Percentiles rank a stretch among this genome's conserved stretches.
phyloP scores from a whole-genome alignment of 1,139 yeast genomes.

The Barnettozyma hawaiiensis region DNA sequence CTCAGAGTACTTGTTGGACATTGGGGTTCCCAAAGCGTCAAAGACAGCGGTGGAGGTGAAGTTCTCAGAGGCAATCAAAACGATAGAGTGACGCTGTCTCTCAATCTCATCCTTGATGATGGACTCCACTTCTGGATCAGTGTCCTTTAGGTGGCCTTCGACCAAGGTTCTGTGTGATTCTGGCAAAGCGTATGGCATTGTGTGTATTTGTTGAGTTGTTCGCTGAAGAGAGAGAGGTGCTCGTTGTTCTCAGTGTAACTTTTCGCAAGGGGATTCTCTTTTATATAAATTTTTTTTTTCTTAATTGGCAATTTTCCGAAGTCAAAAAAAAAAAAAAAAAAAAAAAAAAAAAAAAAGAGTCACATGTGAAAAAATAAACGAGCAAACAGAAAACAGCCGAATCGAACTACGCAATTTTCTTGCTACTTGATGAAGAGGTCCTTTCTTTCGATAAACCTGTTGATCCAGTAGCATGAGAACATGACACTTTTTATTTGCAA shows the following conservation, averaged over 20 bases:
- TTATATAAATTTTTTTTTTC: slow-evolving; percentile 1
- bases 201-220: slow-evolving; percentile 1
- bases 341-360: neutral
- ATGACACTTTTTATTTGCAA: too few relatives aligned
- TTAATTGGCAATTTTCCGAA: slow-evolving; percentile 3
- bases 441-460: too few relatives aligned
- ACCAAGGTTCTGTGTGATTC: slow-evolving; percentile 61
- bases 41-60: slow-evolving; percentile 95
- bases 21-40: slow-evolving; percentile 95
- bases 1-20: slow-evolving; percentile 87
- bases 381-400: too few relatives aligned
- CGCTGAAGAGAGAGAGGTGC: neutral
- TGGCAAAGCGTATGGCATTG: slow-evolving; percentile 54
- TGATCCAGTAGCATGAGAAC: too few relatives aligned
- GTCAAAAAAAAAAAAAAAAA: neutral
- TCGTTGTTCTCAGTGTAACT: neutral
- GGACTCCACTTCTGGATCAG: slow-evolving; percentile 78
- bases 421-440: too few relatives aligned
- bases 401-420: too few relatives aligned
- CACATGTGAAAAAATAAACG: slow-evolving; percentile 3
- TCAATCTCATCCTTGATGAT: slow-evolving; percentile 83
- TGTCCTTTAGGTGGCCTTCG: slow-evolving; percentile 62
- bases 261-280: neutral
- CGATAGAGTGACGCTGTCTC: slow-evolving; percentile 93
- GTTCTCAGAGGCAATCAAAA: slow-evolving; percentile 93